Conservation (phyloP, 2,329 filamentous ascomycete genomes). For the Aspergillus spinulosporus region DNA sequence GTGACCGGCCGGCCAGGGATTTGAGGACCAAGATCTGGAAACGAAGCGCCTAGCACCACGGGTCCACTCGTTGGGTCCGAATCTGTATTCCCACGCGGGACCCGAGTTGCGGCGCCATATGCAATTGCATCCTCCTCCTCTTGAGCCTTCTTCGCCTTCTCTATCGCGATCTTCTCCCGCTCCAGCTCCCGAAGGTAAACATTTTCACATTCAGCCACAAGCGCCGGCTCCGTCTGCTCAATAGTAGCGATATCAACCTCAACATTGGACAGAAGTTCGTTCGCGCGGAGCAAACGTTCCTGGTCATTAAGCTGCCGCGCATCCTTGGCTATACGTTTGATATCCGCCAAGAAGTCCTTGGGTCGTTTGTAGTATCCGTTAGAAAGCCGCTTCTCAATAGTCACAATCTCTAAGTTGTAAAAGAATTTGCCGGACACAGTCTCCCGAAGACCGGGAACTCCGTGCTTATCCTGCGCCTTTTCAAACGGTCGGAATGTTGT, state of each 20-base stretch:
- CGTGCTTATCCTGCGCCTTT: constrained; percentile 75
- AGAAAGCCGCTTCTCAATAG: constrained; percentile 92
- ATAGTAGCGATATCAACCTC: constrained; percentile 87
- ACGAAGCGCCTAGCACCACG: constrained; percentile 64
- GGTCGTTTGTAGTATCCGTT: constrained; percentile 95
- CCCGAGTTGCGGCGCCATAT: constrained; percentile 52
- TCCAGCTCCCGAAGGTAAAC: constrained; percentile 73
- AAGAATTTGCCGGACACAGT: constrained; percentile 78
- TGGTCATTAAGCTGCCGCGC: constrained; percentile 79
- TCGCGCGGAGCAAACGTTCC: constrained; percentile 79
- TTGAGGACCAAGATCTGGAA: constrained; percentile 56
- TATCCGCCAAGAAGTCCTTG: constrained; percentile 84
- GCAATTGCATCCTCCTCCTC: constrained; percentile 43
- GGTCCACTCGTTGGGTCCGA: constrained; percentile 52
- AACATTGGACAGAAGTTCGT: constrained; percentile 88
- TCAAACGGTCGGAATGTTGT: constrained; percentile 73
- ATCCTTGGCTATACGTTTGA: constrained; percentile 81
- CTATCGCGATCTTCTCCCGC: constrained; percentile 64
- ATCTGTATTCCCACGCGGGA: constrained; percentile 54
- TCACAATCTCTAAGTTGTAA: constrained; percentile 90
- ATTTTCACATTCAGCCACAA: constrained; percentile 74
- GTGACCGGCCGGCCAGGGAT: constrained; percentile 54
- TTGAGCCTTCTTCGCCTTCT: constrained; percentile 50
- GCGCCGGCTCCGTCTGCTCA: constrained; percentile 62
- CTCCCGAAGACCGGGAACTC: constrained; percentile 73